A percentile compares a stretch with the other conserved stretches of the same genome.
These are phyloP conservation scores for Westerdykella aurantiaca DNA, from an alignment of 2,329 filamentous ascomycete genomes.

Conservation along the genomic window DNA sequence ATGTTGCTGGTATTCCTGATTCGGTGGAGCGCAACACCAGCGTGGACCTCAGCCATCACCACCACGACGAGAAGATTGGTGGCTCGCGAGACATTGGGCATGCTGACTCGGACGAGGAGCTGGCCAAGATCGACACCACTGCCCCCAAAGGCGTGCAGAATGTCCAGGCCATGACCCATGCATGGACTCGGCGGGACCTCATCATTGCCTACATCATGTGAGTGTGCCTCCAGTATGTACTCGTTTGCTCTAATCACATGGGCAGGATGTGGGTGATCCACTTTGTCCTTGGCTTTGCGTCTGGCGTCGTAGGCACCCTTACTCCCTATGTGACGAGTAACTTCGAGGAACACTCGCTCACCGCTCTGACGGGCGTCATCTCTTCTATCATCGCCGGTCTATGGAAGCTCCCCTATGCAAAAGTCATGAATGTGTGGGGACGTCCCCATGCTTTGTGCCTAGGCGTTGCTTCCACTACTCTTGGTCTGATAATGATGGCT, in stretches of 20 bases:
- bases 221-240: constrained; percentile 1
- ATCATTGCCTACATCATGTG: constrained; percentile 27
- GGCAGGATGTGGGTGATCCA: constrained; percentile 36
- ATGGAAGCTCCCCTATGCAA: constrained; percentile 39
- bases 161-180: constrained; percentile 22
- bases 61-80: constrained; percentile 25
- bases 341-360: constrained; percentile 35
- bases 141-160: constrained; percentile 26
- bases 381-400: constrained; percentile 36
- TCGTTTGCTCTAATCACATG: background rate
- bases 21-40: constrained; percentile 25
- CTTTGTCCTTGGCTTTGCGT: constrained; percentile 45
- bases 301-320: constrained; percentile 38
- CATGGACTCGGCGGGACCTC: constrained; percentile 25
- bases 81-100: constrained; percentile 13
- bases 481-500: constrained; percentile 61
- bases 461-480: constrained; percentile 25
- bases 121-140: constrained; percentile 28
- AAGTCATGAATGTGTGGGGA: constrained; percentile 42
- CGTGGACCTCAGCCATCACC: constrained; percentile 12
- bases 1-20: constrained; percentile 25
- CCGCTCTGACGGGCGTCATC: constrained; percentile 36
- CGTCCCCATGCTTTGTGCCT: constrained; percentile 34
- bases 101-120: constrained; percentile 23
- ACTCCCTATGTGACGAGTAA: constrained; percentile 38